Base-by-base conservation (phyloP, 2,329 filamentous ascomycete species). In the Exophiala oligosperma region DNA sequence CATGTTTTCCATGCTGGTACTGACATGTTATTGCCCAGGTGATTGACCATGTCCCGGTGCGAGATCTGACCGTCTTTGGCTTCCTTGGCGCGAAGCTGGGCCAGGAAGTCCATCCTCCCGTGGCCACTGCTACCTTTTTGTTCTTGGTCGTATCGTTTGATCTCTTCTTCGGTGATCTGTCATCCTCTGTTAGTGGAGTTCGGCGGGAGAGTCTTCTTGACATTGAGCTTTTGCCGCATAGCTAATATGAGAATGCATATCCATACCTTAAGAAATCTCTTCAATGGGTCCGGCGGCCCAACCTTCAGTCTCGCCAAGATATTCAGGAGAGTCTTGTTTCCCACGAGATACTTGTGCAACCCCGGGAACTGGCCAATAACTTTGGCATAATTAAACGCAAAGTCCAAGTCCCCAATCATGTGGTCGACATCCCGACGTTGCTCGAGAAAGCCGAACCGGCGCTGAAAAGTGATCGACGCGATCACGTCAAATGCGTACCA, bases 401-500 rank as follows among this genome's bases (percentile, higher is more conserved):
- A 9, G 28, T 56, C 53, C 14, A 63, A 26, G 24, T 49, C 47
- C 11, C 43, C 58, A 11, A 63, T 58, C 52, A 63, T 61, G 14
- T 54, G 32, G 46, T 91, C 87, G 4, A 92, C 84, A 61, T 92
- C 89, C 67, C 85, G 80, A 52, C 90, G 86, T 68, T 83, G 80
- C 71, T 92, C 88, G 1, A 92, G 74, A 63, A 92, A 92, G 0
- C 89, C 89, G 54, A 91, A 81, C 0, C 87, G 80, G 69, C 89
- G 89, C 70, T 84, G 85, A 73, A 63, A 63, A 1, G 60, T 61
- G 29, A 63, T 57, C 35, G 41, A 24, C 5, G 51, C 50, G 28
- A 63, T 91, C 9, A 91, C 88, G 68, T 92, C 89, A 66, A 92
- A 92, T 0, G 90, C 89, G 64, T 89, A 92, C 70, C 86, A 92